Conservation (phyloP, 371 early-diverging fungal genomes). For the Vairimorpha necatrix region DNA sequence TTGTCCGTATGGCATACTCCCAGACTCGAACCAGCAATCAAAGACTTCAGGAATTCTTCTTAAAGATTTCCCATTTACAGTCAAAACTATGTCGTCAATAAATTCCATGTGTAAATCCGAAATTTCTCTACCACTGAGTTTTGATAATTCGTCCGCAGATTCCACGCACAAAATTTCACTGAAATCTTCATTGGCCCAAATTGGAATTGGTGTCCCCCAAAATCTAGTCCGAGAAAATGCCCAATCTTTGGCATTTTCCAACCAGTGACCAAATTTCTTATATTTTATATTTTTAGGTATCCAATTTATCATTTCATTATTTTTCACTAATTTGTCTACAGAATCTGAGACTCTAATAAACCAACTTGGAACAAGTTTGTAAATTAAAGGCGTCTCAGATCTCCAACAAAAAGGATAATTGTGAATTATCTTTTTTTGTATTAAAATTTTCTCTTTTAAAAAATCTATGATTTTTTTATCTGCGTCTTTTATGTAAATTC, state of each 20-base stretch:
- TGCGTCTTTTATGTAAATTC: slow-evolving; percentile 88
- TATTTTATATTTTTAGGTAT: slow-evolving; percentile 92
- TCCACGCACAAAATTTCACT: slow-evolving; percentile 73
- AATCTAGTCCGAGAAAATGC: slow-evolving; percentile 94
- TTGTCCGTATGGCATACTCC: slow-evolving; percentile 98
- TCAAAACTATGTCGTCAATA: slow-evolving; percentile 92
- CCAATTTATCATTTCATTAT: slow-evolving; percentile 85
- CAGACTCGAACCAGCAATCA: slow-evolving; percentile 96
- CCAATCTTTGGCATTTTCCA: slow-evolving; percentile 96
- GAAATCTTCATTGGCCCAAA: slow-evolving; percentile 89
- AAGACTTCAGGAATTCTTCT: slow-evolving; percentile 93
- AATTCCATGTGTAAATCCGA: slow-evolving; percentile 88
- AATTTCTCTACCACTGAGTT: slow-evolving; percentile 68
- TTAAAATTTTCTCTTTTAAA: slow-evolving; percentile 56
- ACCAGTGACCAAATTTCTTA: slow-evolving; percentile 97
- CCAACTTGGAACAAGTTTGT: slow-evolving; percentile 96
- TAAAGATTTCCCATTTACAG: slow-evolving; percentile 71
- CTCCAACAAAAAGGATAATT: slow-evolving; percentile 93
- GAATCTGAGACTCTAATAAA: slow-evolving; percentile 84
- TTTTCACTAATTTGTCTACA: slow-evolving; percentile 75
- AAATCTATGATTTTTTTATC: slow-evolving; percentile 84
- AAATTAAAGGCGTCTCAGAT: slow-evolving; percentile 95
- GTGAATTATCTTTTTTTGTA: slow-evolving; percentile 69
- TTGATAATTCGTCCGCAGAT: slow-evolving; percentile 83
- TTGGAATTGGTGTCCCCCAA: slow-evolving; percentile 99